phyloP scores from a whole-genome alignment of 192 early-diverging fungal species.

The Entophlyctis helioformis region DNA sequence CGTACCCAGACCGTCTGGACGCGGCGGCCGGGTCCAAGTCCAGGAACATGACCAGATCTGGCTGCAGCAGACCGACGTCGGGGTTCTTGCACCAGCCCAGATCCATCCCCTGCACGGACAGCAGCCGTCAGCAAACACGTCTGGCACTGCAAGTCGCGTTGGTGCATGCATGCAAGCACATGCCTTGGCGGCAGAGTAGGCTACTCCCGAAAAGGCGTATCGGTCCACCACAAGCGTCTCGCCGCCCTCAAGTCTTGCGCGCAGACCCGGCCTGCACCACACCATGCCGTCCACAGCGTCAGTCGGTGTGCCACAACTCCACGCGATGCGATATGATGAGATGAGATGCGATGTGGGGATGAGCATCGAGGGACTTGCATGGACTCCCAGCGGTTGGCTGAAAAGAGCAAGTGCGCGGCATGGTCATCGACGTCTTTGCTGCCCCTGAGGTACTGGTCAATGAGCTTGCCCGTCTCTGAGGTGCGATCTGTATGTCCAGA shows the following conservation, averaged over 20 bases:
- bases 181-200: constrained; percentile 83
- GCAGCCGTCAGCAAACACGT: too few relatives aligned
- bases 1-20: constrained; percentile 71
- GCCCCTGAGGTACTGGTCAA: constrained; percentile 71
- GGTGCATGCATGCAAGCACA: neutral
- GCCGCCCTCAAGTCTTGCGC: constrained; percentile 46
- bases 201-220: constrained; percentile 92
- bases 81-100: constrained; percentile 79
- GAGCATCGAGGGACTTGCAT: constrained; percentile 35
- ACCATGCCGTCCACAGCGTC: too few relatives aligned
- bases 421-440: constrained; percentile 60
- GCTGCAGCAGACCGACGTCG: constrained; percentile 72
- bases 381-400: constrained; percentile 91
- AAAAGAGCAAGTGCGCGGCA: constrained; percentile 86
- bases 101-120: constrained; percentile 48
- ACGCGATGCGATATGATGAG: too few relatives aligned
- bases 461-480: constrained; percentile 83
- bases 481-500: constrained; percentile 54
- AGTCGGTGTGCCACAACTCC: too few relatives aligned
- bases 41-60: constrained; percentile 82
- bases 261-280: constrained; percentile 39
- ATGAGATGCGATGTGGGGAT: neutral
- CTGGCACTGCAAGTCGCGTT: neutral
- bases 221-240: constrained; percentile 78
- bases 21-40: constrained; percentile 70